A percentile compares a stretch with the other conserved stretches of the same genome.
Evolutionary conservation across 192 early-diverging fungal genomes (phyloP).

Genomic region (Linnemannia schmuckeri): DNA sequence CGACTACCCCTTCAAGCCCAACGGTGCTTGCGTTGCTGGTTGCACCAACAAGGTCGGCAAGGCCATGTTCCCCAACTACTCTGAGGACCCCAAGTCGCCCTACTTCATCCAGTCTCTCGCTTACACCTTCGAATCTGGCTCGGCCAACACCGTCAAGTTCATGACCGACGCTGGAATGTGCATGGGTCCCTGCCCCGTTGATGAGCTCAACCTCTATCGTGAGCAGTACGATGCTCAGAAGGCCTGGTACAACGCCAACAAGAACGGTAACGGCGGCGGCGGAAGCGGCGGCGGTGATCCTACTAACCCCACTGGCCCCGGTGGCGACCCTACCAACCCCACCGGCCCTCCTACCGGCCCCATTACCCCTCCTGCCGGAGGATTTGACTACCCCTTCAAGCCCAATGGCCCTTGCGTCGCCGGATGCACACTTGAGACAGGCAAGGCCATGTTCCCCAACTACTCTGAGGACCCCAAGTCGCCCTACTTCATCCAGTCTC

Average conservation of each 20-base stretch:
- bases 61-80: conserved; percentile 30
- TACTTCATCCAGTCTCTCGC: conserved; percentile 35
- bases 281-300: not conserved
- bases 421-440: conserved; percentile 12
- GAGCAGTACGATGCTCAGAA: conserved; percentile 2
- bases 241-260: conserved; percentile 31
- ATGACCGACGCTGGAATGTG: conserved; percentile 31
- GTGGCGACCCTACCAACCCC: not conserved
- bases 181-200: conserved; percentile 12
- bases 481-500: conserved; percentile 20
- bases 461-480: conserved; percentile 31
- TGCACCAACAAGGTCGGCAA: conserved; percentile 35
- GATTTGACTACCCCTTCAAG: conserved; percentile 25
- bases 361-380: conserved; percentile 12
- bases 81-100: conserved; percentile 44
- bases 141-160: conserved; percentile 21
- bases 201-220: conserved; percentile 19
- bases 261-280: conserved; percentile 8
- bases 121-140: conserved; percentile 28
- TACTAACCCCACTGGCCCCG: conserved; percentile 3
- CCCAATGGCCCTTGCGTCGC: conserved; percentile 25
- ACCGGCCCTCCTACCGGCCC: not conserved
- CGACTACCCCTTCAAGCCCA: conserved; percentile 35
- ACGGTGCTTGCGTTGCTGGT: conserved; percentile 23
- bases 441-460: conserved; percentile 29